phyloP scores from a whole-genome alignment of 768 basidiomycete species.

The Daedaleopsis nitida region DNA sequence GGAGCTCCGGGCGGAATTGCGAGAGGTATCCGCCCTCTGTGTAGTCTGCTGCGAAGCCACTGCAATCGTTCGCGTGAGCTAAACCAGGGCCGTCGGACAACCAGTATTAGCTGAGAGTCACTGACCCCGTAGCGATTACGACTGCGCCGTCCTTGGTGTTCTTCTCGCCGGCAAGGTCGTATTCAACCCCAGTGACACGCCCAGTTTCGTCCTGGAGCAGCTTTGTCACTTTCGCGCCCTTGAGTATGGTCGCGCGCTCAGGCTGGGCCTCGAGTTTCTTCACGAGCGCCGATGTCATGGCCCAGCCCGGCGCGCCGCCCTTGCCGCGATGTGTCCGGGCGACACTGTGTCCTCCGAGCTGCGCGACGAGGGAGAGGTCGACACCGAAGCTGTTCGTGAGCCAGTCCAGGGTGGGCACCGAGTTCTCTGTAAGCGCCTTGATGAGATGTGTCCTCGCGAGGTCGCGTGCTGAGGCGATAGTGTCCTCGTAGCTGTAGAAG shows the following conservation, averaged over 20 bases:
- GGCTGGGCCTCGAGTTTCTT: conserved; percentile 92
- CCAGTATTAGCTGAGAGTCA: background rate
- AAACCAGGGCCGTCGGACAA: too few species aligned
- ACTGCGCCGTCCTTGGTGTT: conserved; percentile 86
- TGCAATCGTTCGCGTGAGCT: background rate
- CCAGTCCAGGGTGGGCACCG: conserved; percentile 98
- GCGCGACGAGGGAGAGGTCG: conserved; percentile 92
- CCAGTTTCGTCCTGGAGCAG: conserved; percentile 82
- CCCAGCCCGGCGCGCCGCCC: conserved; percentile 97
- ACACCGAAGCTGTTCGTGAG: conserved; percentile 86
- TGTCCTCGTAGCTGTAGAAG: background rate
- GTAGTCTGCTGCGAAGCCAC: conserved; percentile 98
- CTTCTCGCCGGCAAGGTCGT: conserved; percentile 72
- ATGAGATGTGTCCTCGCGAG: conserved; percentile 96
- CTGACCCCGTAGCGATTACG: conserved; percentile 77
- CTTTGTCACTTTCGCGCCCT: conserved; percentile 87
- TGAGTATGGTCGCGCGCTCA: conserved; percentile 85
- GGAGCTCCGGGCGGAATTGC: conserved; percentile 91
- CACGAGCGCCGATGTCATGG: conserved; percentile 95
- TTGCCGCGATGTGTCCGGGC: conserved; percentile 93
- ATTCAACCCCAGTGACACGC: conserved; percentile 82
- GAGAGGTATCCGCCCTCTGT: conserved; percentile 84
- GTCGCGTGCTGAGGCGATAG: conserved; percentile 63
- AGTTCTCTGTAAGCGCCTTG: conserved; percentile 89
- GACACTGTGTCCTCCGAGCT: conserved; percentile 92